phyloP scores from a whole-genome alignment of 139 green algal species.

The Tetradesmus obliquus region DNA sequence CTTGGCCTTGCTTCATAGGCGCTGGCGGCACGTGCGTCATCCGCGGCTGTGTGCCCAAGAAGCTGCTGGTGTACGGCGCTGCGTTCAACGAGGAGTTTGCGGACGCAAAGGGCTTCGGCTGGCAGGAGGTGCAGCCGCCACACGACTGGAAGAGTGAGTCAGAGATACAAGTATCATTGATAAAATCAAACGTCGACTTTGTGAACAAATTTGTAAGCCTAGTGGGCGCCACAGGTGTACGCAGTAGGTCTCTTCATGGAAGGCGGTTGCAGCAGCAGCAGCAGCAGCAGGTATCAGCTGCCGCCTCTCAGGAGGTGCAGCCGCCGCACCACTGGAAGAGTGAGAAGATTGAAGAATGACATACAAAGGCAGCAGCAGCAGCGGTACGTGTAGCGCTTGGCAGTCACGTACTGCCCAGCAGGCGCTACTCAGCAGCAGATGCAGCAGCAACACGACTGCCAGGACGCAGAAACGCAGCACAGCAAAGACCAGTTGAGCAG shows the following conservation, averaged over 20 bases:
- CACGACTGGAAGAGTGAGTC: slow-evolving; percentile 67
- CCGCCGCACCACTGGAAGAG: not conserved
- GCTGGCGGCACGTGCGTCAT: slow-evolving; percentile 90
- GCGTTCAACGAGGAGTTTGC: slow-evolving; percentile 74
- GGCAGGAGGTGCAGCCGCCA: slow-evolving; percentile 23
- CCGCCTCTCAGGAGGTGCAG: not conserved
- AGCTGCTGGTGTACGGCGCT: slow-evolving; percentile 94
- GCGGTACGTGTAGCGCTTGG: no score
- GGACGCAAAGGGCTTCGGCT: slow-evolving; percentile 85
- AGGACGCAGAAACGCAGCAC: no score
- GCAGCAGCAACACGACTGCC: no score
- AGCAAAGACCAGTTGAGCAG: no score
- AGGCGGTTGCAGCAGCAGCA: not conserved
- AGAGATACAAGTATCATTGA: no score
- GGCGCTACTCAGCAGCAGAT: no score
- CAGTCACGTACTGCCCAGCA: no score
- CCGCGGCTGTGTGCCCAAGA: slow-evolving; percentile 98
- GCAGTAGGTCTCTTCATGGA: not conserved
- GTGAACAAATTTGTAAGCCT: no score
- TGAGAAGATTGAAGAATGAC: not conserved
- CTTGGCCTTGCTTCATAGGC: not conserved
- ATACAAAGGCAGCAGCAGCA: not conserved
- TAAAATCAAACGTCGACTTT: no score
- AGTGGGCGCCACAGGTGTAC: slow-evolving; percentile 52
- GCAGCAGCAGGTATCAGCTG: not conserved